Conservation (phyloP, 75 land plant genomes). For the Chamaecyparis obtusa region DNA sequence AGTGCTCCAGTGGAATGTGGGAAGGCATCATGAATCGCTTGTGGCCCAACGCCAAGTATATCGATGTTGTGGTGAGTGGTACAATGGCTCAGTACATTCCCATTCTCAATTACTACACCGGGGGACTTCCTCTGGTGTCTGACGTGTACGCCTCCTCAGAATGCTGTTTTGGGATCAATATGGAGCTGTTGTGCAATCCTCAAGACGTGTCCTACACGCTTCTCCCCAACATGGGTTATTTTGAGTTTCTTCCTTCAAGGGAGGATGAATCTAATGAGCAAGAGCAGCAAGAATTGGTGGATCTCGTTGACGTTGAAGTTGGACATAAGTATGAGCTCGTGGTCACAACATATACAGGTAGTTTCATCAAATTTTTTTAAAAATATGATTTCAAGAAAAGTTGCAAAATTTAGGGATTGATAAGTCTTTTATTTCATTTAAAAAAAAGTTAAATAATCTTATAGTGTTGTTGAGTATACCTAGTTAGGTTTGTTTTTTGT, state of each 20-base stretch:
- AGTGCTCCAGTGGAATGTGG: slow-evolving; percentile 64
- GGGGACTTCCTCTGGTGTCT: slow-evolving; percentile 68
- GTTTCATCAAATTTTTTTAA: too few species aligned
- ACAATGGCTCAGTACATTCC: slow-evolving; percentile 87
- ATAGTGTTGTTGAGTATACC: too few species aligned
- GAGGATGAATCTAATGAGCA: background rate
- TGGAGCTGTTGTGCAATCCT: slow-evolving; percentile 54
- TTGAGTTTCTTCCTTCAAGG: slow-evolving; percentile 75
- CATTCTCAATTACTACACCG: slow-evolving; percentile 62
- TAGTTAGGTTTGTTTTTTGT: too few species aligned
- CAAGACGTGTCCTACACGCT: slow-evolving; percentile 67
- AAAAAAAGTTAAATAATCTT: too few species aligned
- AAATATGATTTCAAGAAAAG: too few species aligned
- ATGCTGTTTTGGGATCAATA: slow-evolving; percentile 82
- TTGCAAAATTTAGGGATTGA: too few species aligned
- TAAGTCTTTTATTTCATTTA: too few species aligned
- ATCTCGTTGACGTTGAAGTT: slow-evolving; percentile 14
- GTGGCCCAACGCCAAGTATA: slow-evolving; percentile 78
- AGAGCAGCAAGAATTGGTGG: slow-evolving; percentile 39
- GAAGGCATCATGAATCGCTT: slow-evolving; percentile 68
- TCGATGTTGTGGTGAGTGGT: slow-evolving; percentile 72
- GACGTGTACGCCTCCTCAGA: slow-evolving; percentile 83
- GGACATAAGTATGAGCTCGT: too few species aligned
- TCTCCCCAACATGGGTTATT: slow-evolving; percentile 77
- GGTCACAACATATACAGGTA: slow-evolving; percentile 39